Evolutionary conservation across 805 yeast genomes (phyloP).

Genomic region (Pichia eremophila): DNA sequence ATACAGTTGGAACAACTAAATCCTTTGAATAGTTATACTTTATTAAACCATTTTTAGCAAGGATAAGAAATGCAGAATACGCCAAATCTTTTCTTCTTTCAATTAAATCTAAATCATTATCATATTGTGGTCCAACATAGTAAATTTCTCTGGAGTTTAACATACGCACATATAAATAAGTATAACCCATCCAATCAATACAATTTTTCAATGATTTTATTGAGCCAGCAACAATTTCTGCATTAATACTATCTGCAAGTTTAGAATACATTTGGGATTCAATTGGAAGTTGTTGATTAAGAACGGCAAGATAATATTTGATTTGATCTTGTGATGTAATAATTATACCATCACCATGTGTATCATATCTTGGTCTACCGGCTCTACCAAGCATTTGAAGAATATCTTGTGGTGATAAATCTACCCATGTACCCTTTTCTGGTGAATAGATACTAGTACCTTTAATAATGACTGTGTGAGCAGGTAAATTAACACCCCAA

Average conservation of each 20-base stretch:
- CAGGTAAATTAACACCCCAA: conserved; percentile 96
- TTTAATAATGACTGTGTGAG: conserved; percentile 86
- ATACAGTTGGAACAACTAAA: conserved; percentile 45
- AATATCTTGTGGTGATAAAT: conserved; percentile 89
- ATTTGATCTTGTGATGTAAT: conserved; percentile 81
- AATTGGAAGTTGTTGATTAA: conserved; percentile 85
- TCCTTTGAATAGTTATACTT: conserved; percentile 47
- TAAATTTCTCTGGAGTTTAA: conserved; percentile 60
- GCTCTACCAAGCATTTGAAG: conserved; percentile 98
- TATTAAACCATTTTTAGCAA: conserved; percentile 50
- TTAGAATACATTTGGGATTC: conserved; percentile 75
- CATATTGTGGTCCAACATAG: conserved; percentile 61
- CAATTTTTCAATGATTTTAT: conserved; percentile 55
- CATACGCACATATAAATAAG: conserved; percentile 79
- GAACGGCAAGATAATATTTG: conserved; percentile 80
- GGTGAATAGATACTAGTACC: conserved; percentile 95
- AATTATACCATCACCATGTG: conserved; percentile 86
- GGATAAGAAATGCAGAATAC: conserved; percentile 63
- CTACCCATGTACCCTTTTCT: conserved; percentile 80
- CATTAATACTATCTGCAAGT: conserved; percentile 70
- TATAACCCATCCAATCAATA: conserved; percentile 68
- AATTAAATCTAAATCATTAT: conserved; percentile 37
- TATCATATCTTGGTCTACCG: conserved; percentile 92
- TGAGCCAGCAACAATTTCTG: conserved; percentile 74
- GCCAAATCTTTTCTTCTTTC: conserved; percentile 56